These are phyloP conservation scores for Mucuna pruriens DNA, from an alignment of 306 rosid genomes.

Conservation along the genomic window DNA sequence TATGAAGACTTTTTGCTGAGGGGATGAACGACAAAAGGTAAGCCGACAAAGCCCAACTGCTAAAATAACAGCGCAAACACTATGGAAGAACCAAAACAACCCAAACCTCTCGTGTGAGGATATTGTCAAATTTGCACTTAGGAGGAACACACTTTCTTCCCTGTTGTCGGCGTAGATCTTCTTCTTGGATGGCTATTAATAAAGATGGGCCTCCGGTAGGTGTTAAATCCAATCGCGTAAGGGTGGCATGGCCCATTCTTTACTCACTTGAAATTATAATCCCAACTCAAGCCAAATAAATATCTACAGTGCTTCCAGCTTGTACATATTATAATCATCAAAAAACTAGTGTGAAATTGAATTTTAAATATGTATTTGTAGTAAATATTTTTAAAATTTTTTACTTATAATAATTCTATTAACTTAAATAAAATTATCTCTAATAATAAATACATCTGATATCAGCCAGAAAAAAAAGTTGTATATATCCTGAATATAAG, in stretches of 20 bases:
- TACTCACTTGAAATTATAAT: not conserved
- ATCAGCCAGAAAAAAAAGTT: too few species aligned
- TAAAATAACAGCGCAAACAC: not conserved
- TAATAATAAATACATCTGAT: too few species aligned
- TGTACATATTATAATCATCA: too few species aligned
- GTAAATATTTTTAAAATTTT: too few species aligned
- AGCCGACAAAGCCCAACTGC: not conserved
- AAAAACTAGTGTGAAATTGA: too few species aligned
- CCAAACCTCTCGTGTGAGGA: not conserved
- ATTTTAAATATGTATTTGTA: too few species aligned
- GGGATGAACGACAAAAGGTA: not conserved
- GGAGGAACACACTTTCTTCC: not conserved
- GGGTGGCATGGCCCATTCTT: not conserved
- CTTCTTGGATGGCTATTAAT: not conserved
- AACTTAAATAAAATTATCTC: too few species aligned
- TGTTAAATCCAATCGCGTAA: conserved; percentile 24
- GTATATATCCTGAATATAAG: too few species aligned
- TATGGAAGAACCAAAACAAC: not conserved
- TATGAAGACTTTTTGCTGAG: not conserved
- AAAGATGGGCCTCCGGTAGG: not conserved
- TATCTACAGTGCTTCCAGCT: not conserved
- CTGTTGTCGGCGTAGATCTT: not conserved
- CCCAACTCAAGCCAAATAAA: not conserved
- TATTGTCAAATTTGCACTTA: not conserved
- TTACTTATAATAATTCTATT: too few species aligned